Evolutionary conservation across 1,284 basidiomycete genomes (phyloP).

Genomic region (Fomitopsis palustris): DNA sequence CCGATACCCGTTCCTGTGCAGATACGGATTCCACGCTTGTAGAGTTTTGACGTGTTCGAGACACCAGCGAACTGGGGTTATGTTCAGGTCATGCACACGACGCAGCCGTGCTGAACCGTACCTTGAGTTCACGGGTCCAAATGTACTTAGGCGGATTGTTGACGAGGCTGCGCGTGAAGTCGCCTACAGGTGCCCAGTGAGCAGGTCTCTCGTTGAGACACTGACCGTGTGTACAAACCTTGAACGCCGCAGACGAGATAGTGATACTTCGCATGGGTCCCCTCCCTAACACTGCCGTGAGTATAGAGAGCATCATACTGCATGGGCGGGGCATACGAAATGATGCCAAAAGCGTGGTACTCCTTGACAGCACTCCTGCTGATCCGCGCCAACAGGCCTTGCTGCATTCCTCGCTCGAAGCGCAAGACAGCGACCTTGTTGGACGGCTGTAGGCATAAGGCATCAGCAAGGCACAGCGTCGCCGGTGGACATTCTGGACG

Average conservation of each 20-base stretch:
- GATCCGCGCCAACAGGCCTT: constrained; percentile 54
- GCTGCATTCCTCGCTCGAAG: constrained; percentile 63
- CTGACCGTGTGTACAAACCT: constrained; percentile 35
- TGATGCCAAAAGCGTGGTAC: constrained; percentile 60
- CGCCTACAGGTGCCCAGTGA: constrained; percentile 32
- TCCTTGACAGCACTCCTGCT: constrained; percentile 55
- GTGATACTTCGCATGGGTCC: constrained; percentile 65
- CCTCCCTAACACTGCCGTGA: constrained; percentile 43
- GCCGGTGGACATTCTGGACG: constrained; percentile 16
- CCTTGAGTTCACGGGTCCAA: constrained; percentile 76
- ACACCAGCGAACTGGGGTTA: constrained; percentile 67
- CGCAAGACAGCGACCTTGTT: constrained; percentile 57
- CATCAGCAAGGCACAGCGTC: not conserved
- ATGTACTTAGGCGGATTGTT: constrained; percentile 61
- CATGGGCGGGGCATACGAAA: constrained; percentile 38
- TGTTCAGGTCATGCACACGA: not conserved
- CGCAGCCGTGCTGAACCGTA: constrained; percentile 20
- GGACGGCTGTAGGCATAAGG: constrained; percentile 45
- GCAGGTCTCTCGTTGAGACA: not conserved
- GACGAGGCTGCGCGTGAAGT: constrained; percentile 70
- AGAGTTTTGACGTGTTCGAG: constrained; percentile 72
- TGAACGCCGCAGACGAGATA: constrained; percentile 78
- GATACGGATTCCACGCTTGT: constrained; percentile 72
- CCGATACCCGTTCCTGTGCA: constrained; percentile 79
- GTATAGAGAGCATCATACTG: constrained; percentile 13